Conservation (phyloP, 1,139 yeast species). For the Keqinozyma sinolaborantium region DNA sequence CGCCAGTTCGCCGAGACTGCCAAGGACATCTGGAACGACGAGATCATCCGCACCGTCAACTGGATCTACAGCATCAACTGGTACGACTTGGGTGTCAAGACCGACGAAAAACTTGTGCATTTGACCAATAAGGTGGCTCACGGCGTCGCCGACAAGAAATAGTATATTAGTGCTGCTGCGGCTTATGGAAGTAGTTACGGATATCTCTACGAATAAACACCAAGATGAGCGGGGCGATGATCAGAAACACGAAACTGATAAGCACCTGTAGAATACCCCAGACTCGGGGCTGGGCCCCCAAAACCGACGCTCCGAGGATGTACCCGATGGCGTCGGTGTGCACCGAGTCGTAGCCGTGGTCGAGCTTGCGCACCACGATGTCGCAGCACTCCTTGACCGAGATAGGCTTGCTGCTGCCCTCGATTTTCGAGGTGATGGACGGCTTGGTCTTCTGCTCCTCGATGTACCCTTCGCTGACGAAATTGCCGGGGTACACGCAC, state of each 20-base stretch:
- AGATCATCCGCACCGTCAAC: constrained; percentile 61
- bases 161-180: constrained; percentile 8
- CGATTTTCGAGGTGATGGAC: constrained; percentile 72
- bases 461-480: constrained; percentile 80
- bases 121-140: constrained; percentile 30
- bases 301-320: constrained; percentile 63
- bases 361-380: constrained; percentile 53
- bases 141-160: constrained; percentile 15
- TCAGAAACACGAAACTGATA: constrained; percentile 45
- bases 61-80: constrained; percentile 60
- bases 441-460: constrained; percentile 88
- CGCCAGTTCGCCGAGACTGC: constrained; percentile 50
- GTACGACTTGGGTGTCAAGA: constrained; percentile 39
- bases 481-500: constrained; percentile 82
- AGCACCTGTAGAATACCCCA: constrained; percentile 54
- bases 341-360: constrained; percentile 67
- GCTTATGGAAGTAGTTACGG: constrained; percentile 26
- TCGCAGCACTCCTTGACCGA: constrained; percentile 65
- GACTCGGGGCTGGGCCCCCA: constrained; percentile 70
- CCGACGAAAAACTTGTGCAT: constrained; percentile 30
- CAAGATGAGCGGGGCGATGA: constrained; percentile 64
- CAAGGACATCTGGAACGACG: constrained; percentile 83
- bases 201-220: constrained; percentile 56
- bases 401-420: constrained; percentile 79
- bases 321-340: constrained; percentile 87